Evolutionary conservation across 1,284 basidiomycete species (phyloP).

Genomic region (Retiboletus fuscus): DNA sequence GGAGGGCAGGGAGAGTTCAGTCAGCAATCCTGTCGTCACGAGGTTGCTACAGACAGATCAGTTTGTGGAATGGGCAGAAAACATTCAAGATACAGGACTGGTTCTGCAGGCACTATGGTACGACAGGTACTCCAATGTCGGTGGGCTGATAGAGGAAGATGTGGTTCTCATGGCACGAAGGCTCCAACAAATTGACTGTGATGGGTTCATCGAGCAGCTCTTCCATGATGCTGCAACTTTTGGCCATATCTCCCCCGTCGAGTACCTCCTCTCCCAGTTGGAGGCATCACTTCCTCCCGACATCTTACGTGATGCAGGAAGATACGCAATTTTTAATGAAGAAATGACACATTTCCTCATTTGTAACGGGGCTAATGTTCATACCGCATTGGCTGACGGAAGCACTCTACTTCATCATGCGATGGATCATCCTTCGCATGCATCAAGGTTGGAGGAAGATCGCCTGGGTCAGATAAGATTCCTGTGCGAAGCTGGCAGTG

Average conservation of each 20-base stretch:
- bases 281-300: constrained; percentile 9
- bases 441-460: too few species aligned
- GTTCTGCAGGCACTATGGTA: not conserved
- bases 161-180: not conserved
- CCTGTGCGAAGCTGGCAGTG: too few species aligned
- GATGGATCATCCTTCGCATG: too few species aligned
- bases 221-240: not conserved
- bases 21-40: too few species aligned
- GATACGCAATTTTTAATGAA: too few species aligned
- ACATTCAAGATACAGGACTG: not conserved
- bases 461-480: too few species aligned
- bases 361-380: not conserved
- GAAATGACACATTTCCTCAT: not conserved
- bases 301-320: constrained; percentile 24
- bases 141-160: not conserved
- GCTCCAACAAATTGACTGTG: not conserved
- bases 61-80: not conserved
- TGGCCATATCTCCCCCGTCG: not conserved
- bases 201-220: not conserved
- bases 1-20: too few species aligned
- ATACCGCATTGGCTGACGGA: not conserved
- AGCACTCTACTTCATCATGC: not conserved
- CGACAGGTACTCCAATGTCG: too few species aligned
- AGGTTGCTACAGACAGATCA: not conserved
- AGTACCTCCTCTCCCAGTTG: not conserved